phyloP scores from a whole-genome alignment of 176 grass and related monocot genomes.

The Areca catechu region DNA sequence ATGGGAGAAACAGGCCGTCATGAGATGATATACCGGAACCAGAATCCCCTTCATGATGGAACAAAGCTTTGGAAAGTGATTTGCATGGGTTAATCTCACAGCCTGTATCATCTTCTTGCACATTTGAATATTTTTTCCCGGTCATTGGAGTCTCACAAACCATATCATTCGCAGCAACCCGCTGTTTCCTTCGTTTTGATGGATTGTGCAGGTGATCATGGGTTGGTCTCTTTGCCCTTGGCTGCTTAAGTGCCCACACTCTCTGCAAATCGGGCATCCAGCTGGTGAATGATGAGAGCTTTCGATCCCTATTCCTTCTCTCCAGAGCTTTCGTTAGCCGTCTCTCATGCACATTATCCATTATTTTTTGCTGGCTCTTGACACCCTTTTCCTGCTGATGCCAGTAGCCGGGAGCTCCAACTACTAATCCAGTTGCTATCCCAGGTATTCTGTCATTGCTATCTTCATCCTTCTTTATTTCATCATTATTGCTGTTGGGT shows the following conservation, averaged over 20 bases:
- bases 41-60: constrained; percentile 30
- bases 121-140: constrained; percentile 8
- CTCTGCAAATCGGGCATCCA: constrained; percentile 73
- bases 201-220: not conserved
- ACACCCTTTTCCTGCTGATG: not conserved
- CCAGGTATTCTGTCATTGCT: constrained; percentile 4
- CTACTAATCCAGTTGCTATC: not conserved
- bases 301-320: constrained; percentile 56
- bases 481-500: constrained; percentile 62
- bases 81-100: constrained; percentile 4
- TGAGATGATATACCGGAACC: constrained; percentile 29
- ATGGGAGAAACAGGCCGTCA: not conserved
- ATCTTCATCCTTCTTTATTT: constrained; percentile 1
- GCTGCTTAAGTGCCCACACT: constrained; percentile 73
- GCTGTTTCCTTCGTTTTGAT: constrained; percentile 43
- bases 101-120: not conserved
- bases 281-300: constrained; percentile 78
- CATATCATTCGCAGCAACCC: constrained; percentile 23
- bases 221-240: constrained; percentile 31
- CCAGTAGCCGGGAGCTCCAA: not conserved
- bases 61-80: constrained; percentile 55
- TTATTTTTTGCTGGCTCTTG: not conserved
- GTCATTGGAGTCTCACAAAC: constrained; percentile 76
- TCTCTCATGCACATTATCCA: constrained; percentile 18
- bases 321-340: constrained; percentile 45